phyloP scores from a whole-genome alignment of 2,329 filamentous ascomycete species.

The Arthrobotrys musiformis region DNA sequence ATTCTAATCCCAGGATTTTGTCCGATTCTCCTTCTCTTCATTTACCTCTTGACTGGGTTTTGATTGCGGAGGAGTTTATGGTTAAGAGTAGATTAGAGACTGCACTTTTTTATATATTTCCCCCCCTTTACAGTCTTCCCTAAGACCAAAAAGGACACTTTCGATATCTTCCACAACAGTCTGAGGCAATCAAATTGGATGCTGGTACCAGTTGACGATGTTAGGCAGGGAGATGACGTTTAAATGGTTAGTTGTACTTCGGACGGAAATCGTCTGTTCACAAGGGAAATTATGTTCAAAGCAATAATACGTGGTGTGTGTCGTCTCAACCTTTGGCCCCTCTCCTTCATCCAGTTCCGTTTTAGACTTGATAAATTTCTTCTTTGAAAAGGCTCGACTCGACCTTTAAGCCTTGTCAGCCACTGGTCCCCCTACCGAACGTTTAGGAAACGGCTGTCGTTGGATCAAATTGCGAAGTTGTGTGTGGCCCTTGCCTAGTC shows the following conservation, averaged over 20 bases:
- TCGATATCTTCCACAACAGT: slow-evolving; percentile 5
- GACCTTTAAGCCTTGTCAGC: slow-evolving; percentile 43
- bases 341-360: slow-evolving; percentile 47
- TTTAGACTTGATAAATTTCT: slow-evolving; percentile 54
- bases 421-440: slow-evolving; percentile 34
- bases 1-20: slow-evolving; percentile 26
- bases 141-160: slow-evolving; percentile 10
- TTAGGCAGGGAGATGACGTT: slow-evolving; percentile 24
- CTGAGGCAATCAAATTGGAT: slow-evolving; percentile 23
- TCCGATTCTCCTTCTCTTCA: slow-evolving; percentile 34
- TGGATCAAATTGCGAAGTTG: slow-evolving; percentile 36
- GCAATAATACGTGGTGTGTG: slow-evolving; percentile 47
- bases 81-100: slow-evolving; percentile 18
- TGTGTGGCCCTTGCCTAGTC: slow-evolving; percentile 24
- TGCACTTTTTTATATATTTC: slow-evolving; percentile 22
- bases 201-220: slow-evolving; percentile 26
- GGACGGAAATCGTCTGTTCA: slow-evolving; percentile 34
- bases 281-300: slow-evolving; percentile 44
- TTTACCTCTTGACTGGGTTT: slow-evolving; percentile 29
- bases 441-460: slow-evolving; percentile 38
- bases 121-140: slow-evolving; percentile 17
- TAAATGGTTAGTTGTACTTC: slow-evolving; percentile 32
- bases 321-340: slow-evolving; percentile 51
- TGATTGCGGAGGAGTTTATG: slow-evolving; percentile 19
- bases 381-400: slow-evolving; percentile 40